Evolutionary conservation across 1,284 basidiomycete species (phyloP), one percentile per base, ranked within the genome.

Genomic region (Exobasidium cylindrosporum): DNA sequence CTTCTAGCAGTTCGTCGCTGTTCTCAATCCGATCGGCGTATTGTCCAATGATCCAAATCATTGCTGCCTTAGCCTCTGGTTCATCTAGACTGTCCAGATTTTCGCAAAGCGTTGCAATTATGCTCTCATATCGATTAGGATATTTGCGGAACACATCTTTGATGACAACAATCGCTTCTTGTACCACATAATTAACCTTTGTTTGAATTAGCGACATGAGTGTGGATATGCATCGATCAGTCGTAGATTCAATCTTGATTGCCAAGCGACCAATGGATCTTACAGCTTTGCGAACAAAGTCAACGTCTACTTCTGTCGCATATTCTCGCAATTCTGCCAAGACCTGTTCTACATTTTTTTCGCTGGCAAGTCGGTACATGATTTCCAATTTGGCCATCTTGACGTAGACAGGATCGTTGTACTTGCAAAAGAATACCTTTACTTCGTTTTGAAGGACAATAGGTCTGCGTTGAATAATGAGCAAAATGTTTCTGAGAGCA

Each of bases 341-440:
- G 3, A 99, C 90, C 69, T 96, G 92, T 70, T 85, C 86, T 32
- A 91, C 90, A 78, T 97, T 98, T 77, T 91, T 88, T 68, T 93
- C 89, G 53, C 89, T 87, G 13, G 92, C 91, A 26, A 98, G 84
- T 17, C 96, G 87, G 80, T 97, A 96, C 88, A 99, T 97, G 74
- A 98, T 97, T 80, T 98, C 96, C 61, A 99, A 84, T 79, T 99
- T 98, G 58, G 94, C 94, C 40, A 98, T 86, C 81, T 98, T 98
- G 81, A 98, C 92, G 81, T 98, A 99, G 67, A 96, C 92, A 1
- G 96, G 96, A 78, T 98, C 96, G 78, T 97, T 98, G 82, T 98
- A 98, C 82, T 97, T 98, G 88, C 94, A 97, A 83, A 98, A 99
- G 83, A 99, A 98, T 23, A 97, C 92, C 68, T 93, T 91, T 80